Evolutionary conservation across 306 rosid species (phyloP).

Genomic region (Lathyrus aphaca): DNA sequence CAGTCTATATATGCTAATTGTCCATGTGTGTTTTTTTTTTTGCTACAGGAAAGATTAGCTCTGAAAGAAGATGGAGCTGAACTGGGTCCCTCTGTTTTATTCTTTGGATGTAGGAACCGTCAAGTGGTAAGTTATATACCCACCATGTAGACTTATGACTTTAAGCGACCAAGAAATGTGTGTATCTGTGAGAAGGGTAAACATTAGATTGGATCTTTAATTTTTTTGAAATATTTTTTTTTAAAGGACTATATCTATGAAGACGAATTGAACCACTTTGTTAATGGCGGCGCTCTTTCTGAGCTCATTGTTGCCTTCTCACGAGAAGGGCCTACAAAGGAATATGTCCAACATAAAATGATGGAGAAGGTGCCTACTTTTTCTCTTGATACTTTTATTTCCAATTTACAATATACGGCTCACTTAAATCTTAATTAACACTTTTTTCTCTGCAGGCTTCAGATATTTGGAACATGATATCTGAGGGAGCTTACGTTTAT

Average conservation of each 20-base stretch:
- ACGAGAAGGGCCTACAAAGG: slow-evolving; percentile 86
- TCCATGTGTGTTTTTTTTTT: slow-evolving; percentile 25
- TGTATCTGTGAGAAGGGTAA: neutral
- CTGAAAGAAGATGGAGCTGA: slow-evolving; percentile 75
- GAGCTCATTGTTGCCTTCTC: slow-evolving; percentile 94
- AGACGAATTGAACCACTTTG: slow-evolving; percentile 78
- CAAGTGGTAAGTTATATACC: slow-evolving; percentile 60
- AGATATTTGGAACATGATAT: slow-evolving; percentile 80
- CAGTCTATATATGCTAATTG: slow-evolving; percentile 7
- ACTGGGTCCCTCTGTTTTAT: slow-evolving; percentile 75
- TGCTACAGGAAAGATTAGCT: slow-evolving; percentile 82
- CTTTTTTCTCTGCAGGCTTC: slow-evolving; percentile 69
- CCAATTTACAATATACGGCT: slow-evolving; percentile 1
- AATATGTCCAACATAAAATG: slow-evolving; percentile 96
- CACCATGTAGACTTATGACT: slow-evolving; percentile 15
- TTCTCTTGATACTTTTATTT: slow-evolving; percentile 7
- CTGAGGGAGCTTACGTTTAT: slow-evolving; percentile 83
- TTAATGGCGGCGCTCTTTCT: slow-evolving; percentile 73
- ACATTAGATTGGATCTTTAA: slow-evolving; percentile 5
- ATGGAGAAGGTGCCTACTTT: slow-evolving; percentile 67
- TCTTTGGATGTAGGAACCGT: slow-evolving; percentile 94
- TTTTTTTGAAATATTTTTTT: neutral
- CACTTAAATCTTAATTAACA: slow-evolving; percentile 31
- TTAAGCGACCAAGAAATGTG: neutral
- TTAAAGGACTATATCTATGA: slow-evolving; percentile 88